Percentiles rank a stretch among this genome's conserved stretches.
Conservation (phyloP, 129 eudicot species). For the Sambucus nigra region DNA sequence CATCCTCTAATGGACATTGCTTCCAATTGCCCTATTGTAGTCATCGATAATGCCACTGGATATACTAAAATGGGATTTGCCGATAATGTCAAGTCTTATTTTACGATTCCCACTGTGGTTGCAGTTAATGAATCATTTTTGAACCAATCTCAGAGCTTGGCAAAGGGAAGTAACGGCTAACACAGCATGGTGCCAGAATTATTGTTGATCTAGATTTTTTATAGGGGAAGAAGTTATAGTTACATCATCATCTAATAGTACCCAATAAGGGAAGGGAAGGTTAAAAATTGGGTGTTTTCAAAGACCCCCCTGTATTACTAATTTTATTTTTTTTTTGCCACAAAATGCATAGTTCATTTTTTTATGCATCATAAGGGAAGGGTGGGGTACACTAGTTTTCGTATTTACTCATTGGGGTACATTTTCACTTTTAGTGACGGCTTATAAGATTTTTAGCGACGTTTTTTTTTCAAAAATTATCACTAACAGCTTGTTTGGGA, state of each 20-base stretch:
- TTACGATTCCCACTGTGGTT: conserved; percentile 77
- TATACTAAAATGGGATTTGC: conserved; percentile 98
- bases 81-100: conserved; percentile 91
- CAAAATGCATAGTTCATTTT: too few species aligned
- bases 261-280: conserved; percentile 87
- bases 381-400: too few species aligned
- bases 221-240: conserved; percentile 82
- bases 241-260: conserved; percentile 63
- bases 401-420: too few species aligned
- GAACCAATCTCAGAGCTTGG: conserved; percentile 54
- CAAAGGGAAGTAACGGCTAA: conserved; percentile 67
- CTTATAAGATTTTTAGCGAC: too few species aligned
- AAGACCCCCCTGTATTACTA: too few species aligned
- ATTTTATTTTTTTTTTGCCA: too few species aligned
- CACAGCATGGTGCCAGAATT: conserved; percentile 89
- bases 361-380: too few species aligned
- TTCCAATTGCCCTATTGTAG: conserved; percentile 82
- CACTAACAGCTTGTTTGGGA: too few species aligned
- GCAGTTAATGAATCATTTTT: conserved; percentile 85
- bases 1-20: conserved; percentile 54
- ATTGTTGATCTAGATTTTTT: conserved; percentile 97
- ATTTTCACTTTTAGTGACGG: too few species aligned
- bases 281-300: conserved; percentile 93
- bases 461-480: too few species aligned
- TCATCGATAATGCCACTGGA: conserved; percentile 97